Base-by-base conservation (phyloP, 2,329 filamentous ascomycete genomes). In the Anthostomella pinea region DNA sequence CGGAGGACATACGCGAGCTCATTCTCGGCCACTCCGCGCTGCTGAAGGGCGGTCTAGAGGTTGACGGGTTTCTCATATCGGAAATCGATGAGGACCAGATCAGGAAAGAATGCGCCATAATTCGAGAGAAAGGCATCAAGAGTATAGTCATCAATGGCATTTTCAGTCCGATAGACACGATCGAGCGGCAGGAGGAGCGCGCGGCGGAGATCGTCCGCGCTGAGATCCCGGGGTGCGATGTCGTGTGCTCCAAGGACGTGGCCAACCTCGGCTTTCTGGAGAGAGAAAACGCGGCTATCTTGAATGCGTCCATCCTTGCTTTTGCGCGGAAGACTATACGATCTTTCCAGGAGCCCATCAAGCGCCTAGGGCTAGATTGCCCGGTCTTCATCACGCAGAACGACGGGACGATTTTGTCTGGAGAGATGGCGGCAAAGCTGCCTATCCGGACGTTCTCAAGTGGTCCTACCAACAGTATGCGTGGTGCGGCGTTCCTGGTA, bases 391-490 rank as follows among this genome's bases (percentile, higher is more conserved):
- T 84, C 24, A 79, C 78, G 0, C 73, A 81, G 47, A 83, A 83
- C 31, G 79, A 83, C 45, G 79, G 80, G 2, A 82, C 77, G 0
- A 64, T 83, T 3, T 59, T 79, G 6, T 69, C 72, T 5, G 75
- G 70, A 0, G 66, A 68, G 3, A 63, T 67, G 35, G 79, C 79
- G 2, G 69, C 75, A 0, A 61, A 66, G 11, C 59, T 79, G 16
- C 80, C 80, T 1, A 79, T 83, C 31, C 63, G 72, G 30, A 81
- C 76, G 0, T 83, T 83, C 47, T 77, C 75, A 0, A 78, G 72
- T 24, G 79, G 79, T 0, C 75, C 79, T 3, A 82, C 79, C 0
- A 83, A 83, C 51, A 79, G 73, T 37, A 77, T 81, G 65, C 70
- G 73, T 34, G 78, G 79, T 1, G 79, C 79, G 2, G 80, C 79